Percentiles rank a stretch among this genome's conserved stretches.
Evolutionary conservation across 2,329 filamentous ascomycete genomes (phyloP).

Genomic region (Colletotrichum camelliae): DNA sequence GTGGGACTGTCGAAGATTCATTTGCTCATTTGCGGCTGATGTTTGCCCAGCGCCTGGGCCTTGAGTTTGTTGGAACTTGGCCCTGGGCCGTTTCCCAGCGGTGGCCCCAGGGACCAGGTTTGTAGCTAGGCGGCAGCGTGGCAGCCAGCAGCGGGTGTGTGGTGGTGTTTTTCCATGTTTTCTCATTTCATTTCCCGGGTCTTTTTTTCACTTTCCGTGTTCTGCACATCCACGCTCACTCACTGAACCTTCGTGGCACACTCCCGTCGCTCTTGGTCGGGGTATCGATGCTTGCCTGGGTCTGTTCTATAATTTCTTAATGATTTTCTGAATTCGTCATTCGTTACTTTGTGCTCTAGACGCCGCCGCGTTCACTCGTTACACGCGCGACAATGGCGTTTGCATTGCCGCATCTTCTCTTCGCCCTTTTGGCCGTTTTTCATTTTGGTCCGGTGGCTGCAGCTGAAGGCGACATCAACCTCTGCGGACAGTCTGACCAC

Average conservation of each 20-base stretch:
- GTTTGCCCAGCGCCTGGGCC: not conserved
- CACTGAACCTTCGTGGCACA: not conserved
- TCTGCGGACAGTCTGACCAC: constrained; percentile 18
- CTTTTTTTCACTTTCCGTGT: not conserved
- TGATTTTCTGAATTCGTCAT: not conserved
- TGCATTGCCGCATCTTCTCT: not conserved
- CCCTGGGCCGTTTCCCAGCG: not conserved
- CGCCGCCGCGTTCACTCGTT: not conserved
- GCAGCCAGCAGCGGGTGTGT: not conserved
- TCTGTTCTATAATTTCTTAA: not conserved
- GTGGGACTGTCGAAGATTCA: constrained; percentile 2
- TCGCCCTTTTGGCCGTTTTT: not conserved
- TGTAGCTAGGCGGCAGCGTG: not conserved
- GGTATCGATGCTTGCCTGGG: not conserved
- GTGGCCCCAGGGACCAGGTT: not conserved
- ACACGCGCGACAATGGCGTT: not conserved
- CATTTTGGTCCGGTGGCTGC: not conserved
- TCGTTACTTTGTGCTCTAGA: not conserved
- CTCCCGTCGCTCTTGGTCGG: not conserved
- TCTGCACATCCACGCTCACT: not conserved
- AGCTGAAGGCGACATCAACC: not conserved
- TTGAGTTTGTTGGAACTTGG: not conserved
- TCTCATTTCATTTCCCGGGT: not conserved
- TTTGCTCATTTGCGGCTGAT: not conserved
- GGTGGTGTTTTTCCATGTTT: not conserved